These are phyloP conservation scores for Penstemon davidsonii DNA, from an alignment of 257 asterid species.

Conservation along the genomic window DNA sequence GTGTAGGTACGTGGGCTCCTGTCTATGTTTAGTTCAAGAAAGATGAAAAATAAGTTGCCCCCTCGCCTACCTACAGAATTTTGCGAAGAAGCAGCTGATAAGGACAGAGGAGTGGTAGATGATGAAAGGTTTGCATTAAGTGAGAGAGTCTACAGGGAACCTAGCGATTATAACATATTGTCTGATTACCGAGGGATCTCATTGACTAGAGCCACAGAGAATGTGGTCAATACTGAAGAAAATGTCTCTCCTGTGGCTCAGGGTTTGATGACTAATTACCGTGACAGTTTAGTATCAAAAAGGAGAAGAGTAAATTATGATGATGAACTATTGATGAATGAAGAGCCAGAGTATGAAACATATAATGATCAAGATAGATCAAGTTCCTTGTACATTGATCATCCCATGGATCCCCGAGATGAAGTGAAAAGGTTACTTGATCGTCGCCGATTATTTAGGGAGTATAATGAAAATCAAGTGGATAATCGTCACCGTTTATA, in stretches of 20 bases:
- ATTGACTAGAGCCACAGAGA: constrained; percentile 30
- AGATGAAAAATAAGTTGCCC: constrained; percentile 36
- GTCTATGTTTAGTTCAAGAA: constrained; percentile 56
- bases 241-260: constrained; percentile 25
- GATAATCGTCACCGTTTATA: constrained; percentile 28
- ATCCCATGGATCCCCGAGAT: constrained; percentile 27
- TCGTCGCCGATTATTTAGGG: constrained; percentile 29
- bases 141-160: constrained; percentile 29
- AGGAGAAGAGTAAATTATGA: constrained; percentile 44
- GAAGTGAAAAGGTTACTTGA: constrained; percentile 35
- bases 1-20: constrained; percentile 66
- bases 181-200: constrained; percentile 33
- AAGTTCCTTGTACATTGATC: constrained; percentile 10
- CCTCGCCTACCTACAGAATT: constrained; percentile 28
- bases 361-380: constrained; percentile 19
- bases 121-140: constrained; percentile 28
- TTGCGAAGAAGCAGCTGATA: constrained; percentile 29
- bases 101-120: constrained; percentile 37
- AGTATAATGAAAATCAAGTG: constrained; percentile 28
- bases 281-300: constrained; percentile 35
- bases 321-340: constrained; percentile 30
- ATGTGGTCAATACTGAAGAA: constrained; percentile 35
- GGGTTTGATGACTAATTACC: constrained; percentile 17
- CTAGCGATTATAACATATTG: constrained; percentile 24
- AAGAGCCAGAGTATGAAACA: constrained; percentile 28